phyloP scores from a whole-genome alignment of 768 basidiomycete genomes.

The Kwoniella botswanensis region DNA sequence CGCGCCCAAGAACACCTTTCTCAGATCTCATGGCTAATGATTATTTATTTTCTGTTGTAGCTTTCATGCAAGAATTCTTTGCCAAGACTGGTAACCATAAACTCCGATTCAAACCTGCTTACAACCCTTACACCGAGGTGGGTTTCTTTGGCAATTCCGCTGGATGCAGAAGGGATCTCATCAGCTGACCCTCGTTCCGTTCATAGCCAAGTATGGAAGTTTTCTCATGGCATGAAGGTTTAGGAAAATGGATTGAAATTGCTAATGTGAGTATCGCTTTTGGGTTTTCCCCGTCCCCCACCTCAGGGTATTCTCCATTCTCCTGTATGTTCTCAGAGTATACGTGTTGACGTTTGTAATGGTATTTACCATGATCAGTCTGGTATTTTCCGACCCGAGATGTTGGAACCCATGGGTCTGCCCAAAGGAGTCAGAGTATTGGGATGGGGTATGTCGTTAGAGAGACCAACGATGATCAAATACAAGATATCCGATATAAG shows the following conservation, averaged over 20 bases:
- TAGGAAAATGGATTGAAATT: constrained; percentile 95
- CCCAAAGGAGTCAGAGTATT: constrained; percentile 95
- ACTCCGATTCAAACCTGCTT: constrained; percentile 96
- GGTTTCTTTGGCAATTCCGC: constrained; percentile 9
- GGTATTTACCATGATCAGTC: constrained; percentile 59
- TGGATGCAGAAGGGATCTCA: not conserved
- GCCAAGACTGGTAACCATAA: constrained; percentile 94
- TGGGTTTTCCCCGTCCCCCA: no score
- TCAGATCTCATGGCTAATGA: not conserved
- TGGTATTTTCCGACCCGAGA: constrained; percentile 99
- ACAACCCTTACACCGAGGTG: constrained; percentile 97
- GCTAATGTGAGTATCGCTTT: constrained; percentile 66
- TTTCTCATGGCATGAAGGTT: constrained; percentile 94
- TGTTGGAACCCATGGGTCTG: constrained; percentile 98
- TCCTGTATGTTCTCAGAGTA: no score
- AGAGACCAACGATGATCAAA: constrained; percentile 99
- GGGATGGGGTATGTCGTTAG: constrained; percentile 93
- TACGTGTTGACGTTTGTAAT: no score
- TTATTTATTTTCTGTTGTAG: constrained; percentile 59
- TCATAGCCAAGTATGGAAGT: constrained; percentile 72
- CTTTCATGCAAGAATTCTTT: constrained; percentile 99
- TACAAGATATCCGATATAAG: constrained; percentile 98
- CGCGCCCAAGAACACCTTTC: no score
- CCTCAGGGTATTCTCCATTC: no score
- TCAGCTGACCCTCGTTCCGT: no score